Percentiles rank a stretch among this genome's conserved stretches.
Conservation (phyloP, 805 yeast genomes). For the Wickerhamomyces rabaulensis region DNA sequence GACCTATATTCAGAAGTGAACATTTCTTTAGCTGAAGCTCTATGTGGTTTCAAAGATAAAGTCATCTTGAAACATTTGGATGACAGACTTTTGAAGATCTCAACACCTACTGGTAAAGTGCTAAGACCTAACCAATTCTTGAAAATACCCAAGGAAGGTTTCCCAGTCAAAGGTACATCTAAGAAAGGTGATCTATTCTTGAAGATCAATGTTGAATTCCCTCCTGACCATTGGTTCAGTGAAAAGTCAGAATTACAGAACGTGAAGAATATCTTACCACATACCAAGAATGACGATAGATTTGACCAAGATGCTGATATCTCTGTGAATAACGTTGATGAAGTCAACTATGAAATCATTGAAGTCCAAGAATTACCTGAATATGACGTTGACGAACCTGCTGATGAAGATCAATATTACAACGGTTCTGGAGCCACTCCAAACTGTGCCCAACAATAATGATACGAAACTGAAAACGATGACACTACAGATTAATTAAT, state of each 20-base stretch:
- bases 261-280: conserved; percentile 52
- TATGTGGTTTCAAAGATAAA: conserved; percentile 71
- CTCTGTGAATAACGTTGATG: conserved; percentile 26
- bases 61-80: conserved; percentile 70
- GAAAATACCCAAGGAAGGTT: conserved; percentile 68
- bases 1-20: conserved; percentile 58
- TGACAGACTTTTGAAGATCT: conserved; percentile 62
- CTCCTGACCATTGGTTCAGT: conserved; percentile 77
- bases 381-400: conserved; percentile 18
- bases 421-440: conserved; percentile 18
- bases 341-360: conserved; percentile 23
- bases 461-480: background rate
- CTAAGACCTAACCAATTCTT: conserved; percentile 70
- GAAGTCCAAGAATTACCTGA: conserved; percentile 21
- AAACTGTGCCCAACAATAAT: conserved; percentile 38
- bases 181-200: conserved; percentile 67
- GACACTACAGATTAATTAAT: background rate
- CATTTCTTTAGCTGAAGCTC: conserved; percentile 71
- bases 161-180: conserved; percentile 51
- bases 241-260: conserved; percentile 61
- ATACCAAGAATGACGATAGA: conserved; percentile 7
- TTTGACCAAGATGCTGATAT: conserved; percentile 13
- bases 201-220: conserved; percentile 71
- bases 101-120: conserved; percentile 75
- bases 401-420: conserved; percentile 10